Percentiles rank a stretch among this genome's conserved stretches.
These are phyloP conservation scores for Nectriaceae sp. DNA, from an alignment of 2,329 filamentous ascomycete genomes.

Conservation along the genomic window DNA sequence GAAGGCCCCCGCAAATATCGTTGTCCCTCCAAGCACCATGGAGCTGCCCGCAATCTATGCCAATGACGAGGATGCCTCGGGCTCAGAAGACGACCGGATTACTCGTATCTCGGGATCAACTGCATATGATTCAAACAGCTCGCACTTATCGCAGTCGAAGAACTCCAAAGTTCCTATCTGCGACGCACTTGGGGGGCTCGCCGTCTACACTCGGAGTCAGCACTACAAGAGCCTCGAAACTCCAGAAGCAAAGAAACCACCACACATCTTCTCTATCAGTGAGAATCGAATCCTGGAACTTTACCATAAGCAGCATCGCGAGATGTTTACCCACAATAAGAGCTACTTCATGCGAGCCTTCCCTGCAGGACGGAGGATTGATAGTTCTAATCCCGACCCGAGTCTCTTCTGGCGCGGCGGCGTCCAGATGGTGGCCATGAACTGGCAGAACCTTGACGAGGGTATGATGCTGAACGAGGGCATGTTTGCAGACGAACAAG, in stretches of 20 bases:
- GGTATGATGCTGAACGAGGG: conserved; percentile 96
- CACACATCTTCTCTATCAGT: conserved; percentile 84
- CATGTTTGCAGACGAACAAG: conserved; percentile 87
- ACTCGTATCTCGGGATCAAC: conserved; percentile 15
- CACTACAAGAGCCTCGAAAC: conserved; percentile 74
- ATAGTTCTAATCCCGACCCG: conserved; percentile 94
- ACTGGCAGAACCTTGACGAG: conserved; percentile 94
- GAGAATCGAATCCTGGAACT: conserved; percentile 72
- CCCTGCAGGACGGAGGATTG: conserved; percentile 74
- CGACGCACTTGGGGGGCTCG: conserved; percentile 70
- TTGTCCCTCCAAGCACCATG: conserved; percentile 32
- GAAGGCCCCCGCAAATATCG: conserved; percentile 47
- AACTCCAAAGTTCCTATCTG: conserved; percentile 61
- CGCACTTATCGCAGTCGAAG: conserved; percentile 20
- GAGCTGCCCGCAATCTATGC: conserved; percentile 30
- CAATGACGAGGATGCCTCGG: conserved; percentile 42
- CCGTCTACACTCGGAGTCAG: conserved; percentile 84
- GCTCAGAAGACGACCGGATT: conserved; percentile 46
- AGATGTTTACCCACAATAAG: conserved; percentile 86
- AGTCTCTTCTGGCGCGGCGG: conserved; percentile 89
- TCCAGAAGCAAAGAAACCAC: conserved; percentile 58
- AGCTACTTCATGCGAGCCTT: conserved; percentile 90
- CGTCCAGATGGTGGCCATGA: conserved; percentile 96
- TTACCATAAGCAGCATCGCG: conserved; percentile 63
- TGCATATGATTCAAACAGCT: conserved; percentile 9